These are phyloP conservation scores for Ustilago cynodontis DNA, from an alignment of 1,284 basidiomycete genomes.

Conservation along the genomic window DNA sequence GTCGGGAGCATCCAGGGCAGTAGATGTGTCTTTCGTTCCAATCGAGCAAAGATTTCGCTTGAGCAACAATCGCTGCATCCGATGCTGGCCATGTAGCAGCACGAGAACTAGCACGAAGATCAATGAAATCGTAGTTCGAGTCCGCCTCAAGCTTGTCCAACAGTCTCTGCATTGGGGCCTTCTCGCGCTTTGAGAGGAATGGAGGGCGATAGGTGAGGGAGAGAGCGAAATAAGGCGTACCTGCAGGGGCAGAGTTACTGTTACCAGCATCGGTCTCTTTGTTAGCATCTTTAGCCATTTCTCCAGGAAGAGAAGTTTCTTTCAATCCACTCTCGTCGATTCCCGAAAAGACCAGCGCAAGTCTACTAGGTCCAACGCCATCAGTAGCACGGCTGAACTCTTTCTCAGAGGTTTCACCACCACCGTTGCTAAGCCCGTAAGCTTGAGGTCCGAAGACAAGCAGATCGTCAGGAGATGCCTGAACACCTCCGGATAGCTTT, in stretches of 20 bases:
- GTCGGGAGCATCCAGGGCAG: conserved; percentile 87
- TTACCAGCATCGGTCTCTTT: conserved; percentile 13
- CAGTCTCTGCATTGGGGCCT: conserved; percentile 37
- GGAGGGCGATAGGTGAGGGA: conserved; percentile 58
- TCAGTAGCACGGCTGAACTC: conserved; percentile 52
- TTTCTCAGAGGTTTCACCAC: conserved; percentile 14
- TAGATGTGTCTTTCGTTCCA: conserved; percentile 75
- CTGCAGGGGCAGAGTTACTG: conserved; percentile 38
- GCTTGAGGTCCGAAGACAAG: conserved; percentile 60
- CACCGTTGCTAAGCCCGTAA: conserved; percentile 36
- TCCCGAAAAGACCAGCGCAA: conserved; percentile 65
- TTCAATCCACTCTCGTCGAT: conserved; percentile 50
- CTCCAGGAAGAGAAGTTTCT: conserved; percentile 38
- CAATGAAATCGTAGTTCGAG: conserved; percentile 58
- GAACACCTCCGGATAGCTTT: conserved; percentile 29
- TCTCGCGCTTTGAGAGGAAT: background rate
- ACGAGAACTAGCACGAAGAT: conserved; percentile 57
- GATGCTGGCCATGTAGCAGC: conserved; percentile 45
- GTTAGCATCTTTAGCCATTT: conserved; percentile 30
- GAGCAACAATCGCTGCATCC: conserved; percentile 62
- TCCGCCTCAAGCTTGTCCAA: conserved; percentile 27
- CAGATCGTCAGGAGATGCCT: conserved; percentile 6
- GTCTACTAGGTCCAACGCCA: conserved; percentile 44
- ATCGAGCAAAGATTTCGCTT: conserved; percentile 62
- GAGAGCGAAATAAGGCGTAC: conserved; percentile 65